Conservation (phyloP, 441 rosid genomes). For the Monsonia emarginata region DNA sequence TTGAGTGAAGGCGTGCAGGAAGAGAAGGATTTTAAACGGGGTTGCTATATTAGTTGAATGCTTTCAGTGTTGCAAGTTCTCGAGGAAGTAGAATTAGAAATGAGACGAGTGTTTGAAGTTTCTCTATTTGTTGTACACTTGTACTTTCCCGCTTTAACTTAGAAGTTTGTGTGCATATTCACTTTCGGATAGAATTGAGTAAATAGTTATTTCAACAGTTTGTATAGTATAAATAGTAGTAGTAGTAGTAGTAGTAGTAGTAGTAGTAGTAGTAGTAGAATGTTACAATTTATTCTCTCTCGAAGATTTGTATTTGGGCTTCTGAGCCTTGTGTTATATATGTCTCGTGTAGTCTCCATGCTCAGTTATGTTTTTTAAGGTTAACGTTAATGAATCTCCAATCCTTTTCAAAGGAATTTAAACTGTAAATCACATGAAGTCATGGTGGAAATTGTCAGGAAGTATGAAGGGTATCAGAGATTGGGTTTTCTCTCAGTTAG, state of each 20-base stretch:
- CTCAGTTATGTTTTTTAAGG: not conserved
- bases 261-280: too few species aligned
- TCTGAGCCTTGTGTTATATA: not conserved
- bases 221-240: not conserved
- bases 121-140: not conserved
- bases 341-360: not conserved
- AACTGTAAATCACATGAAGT: not conserved
- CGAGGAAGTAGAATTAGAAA: not conserved
- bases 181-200: not conserved
- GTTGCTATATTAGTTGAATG: not conserved
- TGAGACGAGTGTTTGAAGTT: not conserved
- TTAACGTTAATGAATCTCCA: not conserved
- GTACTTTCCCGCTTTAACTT: not conserved
- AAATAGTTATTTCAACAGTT: not conserved
- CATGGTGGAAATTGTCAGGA: slow-evolving; percentile 15
- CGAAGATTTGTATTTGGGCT: not conserved
- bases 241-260: too few species aligned
- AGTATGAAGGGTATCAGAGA: slow-evolving; percentile 73
- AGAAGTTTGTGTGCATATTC: not conserved
- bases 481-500: slow-evolving; percentile 53
- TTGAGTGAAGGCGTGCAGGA: too few species aligned
- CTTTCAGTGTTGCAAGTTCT: not conserved
- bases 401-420: not conserved
- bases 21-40: too few species aligned
- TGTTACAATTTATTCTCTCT: not conserved